Conservation (phyloP, 805 yeast genomes). For the Candida verbasci region DNA sequence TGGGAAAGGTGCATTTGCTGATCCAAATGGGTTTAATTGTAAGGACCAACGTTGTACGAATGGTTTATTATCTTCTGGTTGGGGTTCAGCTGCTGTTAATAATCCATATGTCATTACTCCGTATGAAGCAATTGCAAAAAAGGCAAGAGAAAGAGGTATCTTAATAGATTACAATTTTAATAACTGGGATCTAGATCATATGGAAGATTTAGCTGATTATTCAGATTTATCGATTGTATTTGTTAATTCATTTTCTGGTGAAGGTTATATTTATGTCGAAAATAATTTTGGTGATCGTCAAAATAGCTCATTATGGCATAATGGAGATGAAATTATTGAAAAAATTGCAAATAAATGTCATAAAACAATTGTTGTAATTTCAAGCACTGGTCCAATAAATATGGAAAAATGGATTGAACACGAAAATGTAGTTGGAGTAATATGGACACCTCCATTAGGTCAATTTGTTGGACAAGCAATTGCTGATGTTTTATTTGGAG, state of each 20-base stretch:
- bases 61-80: constrained; percentile 55
- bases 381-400: constrained; percentile 57
- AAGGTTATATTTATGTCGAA: constrained; percentile 55
- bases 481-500: constrained; percentile 57
- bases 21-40: constrained; percentile 49
- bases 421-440: constrained; percentile 54
- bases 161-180: constrained; percentile 42
- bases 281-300: constrained; percentile 56
- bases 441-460: constrained; percentile 57
- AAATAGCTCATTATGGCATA: constrained; percentile 52
- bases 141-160: constrained; percentile 44
- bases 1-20: constrained; percentile 51
- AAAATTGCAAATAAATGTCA: constrained; percentile 45
- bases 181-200: constrained; percentile 42
- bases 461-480: constrained; percentile 53
- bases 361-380: constrained; percentile 57
- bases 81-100: constrained; percentile 62
- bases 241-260: constrained; percentile 54
- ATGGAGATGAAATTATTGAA: constrained; percentile 51
- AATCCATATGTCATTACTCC: constrained; percentile 58
- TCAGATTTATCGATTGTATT: constrained; percentile 54
- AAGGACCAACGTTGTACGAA: constrained; percentile 48
- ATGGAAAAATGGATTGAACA: constrained; percentile 55
- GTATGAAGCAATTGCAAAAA: constrained; percentile 47
- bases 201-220: constrained; percentile 41